Percentiles rank a stretch among this genome's conserved stretches.
Evolutionary conservation across 768 basidiomycete genomes (phyloP).

Genomic region (Boletus rubropictus): DNA sequence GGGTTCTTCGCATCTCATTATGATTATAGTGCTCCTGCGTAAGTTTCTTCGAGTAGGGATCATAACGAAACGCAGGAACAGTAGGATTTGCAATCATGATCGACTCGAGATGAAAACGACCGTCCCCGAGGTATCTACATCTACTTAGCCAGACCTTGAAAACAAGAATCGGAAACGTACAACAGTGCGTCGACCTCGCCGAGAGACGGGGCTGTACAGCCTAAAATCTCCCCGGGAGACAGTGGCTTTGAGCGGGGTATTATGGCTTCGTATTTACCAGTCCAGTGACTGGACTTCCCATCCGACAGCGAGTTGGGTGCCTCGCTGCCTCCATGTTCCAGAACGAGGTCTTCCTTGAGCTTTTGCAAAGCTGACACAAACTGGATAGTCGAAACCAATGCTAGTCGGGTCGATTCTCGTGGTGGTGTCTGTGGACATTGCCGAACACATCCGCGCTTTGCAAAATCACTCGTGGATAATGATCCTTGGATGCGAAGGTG

Average conservation of each 20-base stretch:
- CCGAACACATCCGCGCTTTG: constrained; percentile 7
- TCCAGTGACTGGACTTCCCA: constrained; percentile 34
- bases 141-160: constrained; percentile 1
- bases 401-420: constrained; percentile 58
- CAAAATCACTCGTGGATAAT: background rate
- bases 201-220: constrained; percentile 89
- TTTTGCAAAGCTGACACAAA: constrained; percentile 90
- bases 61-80: constrained; percentile 94
- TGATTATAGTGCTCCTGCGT: constrained; percentile 92
- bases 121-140: constrained; percentile 91
- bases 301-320: background rate
- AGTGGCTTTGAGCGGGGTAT: constrained; percentile 89
- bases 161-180: constrained; percentile 40
- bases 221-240: constrained; percentile 93
- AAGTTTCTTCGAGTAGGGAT: constrained; percentile 96
- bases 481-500: constrained; percentile 61
- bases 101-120: constrained; percentile 95
- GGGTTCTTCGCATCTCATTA: constrained; percentile 70
- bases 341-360: constrained; percentile 71
- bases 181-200: constrained; percentile 82
- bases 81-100: constrained; percentile 99
- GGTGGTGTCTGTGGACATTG: constrained; percentile 13
- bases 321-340: constrained; percentile 28
- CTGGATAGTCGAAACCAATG: constrained; percentile 95
- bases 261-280: constrained; percentile 62